Conservation (phyloP, 441 rosid genomes). For the Adansonia gregorii region DNA sequence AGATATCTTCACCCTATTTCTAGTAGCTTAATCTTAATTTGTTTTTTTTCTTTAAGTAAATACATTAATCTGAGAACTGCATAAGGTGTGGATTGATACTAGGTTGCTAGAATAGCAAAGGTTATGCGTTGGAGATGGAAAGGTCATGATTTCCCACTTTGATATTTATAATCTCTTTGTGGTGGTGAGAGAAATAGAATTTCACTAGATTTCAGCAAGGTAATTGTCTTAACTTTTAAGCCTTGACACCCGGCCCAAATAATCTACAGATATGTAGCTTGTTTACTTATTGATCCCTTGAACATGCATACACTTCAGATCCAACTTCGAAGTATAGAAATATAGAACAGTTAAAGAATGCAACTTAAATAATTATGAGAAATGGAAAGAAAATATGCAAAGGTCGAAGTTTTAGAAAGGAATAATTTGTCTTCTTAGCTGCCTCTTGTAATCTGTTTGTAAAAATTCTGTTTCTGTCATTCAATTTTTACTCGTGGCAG, state of each 20-base stretch:
- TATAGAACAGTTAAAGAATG: too few species aligned
- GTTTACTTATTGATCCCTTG: neutral
- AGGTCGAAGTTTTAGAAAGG: too few species aligned
- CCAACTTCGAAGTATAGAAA: neutral
- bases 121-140: neutral
- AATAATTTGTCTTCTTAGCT: too few species aligned
- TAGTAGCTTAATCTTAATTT: neutral
- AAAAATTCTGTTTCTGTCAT: too few species aligned
- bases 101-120: neutral
- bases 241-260: neutral
- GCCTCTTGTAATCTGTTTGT: too few species aligned
- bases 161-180: neutral
- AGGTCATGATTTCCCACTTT: neutral
- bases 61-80: neutral
- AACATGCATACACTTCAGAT: neutral
- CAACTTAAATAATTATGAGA: too few species aligned
- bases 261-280: neutral
- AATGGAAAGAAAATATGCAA: too few species aligned
- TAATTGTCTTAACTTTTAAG: too few species aligned
- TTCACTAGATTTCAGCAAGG: too few species aligned
- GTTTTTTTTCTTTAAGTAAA: neutral
- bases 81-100: neutral
- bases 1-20: neutral
- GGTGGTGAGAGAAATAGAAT: too few species aligned
- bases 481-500: too few species aligned